Evolutionary conservation across 768 basidiomycete species (phyloP).

Genomic region (Scleroderma citrinum): DNA sequence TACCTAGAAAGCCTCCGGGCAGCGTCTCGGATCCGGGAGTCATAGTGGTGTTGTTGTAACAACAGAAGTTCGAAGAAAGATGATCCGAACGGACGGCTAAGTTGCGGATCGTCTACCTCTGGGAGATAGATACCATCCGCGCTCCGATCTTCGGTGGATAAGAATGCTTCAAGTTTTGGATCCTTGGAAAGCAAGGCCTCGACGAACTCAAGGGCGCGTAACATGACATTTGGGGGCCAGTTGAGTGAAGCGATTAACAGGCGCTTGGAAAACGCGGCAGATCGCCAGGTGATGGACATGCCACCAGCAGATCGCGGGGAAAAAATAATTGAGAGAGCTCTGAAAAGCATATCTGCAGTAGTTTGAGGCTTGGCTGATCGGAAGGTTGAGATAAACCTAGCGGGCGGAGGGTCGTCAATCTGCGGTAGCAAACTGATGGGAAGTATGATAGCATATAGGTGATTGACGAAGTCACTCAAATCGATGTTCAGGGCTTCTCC

Average conservation of each 20-base stretch:
- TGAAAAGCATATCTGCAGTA: conserved; percentile 74
- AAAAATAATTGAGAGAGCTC: conserved; percentile 77
- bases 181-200: conserved; percentile 67
- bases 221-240: conserved; percentile 64
- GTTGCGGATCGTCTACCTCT: conserved; percentile 85
- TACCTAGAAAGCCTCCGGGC: conserved; percentile 53
- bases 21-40: conserved; percentile 61
- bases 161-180: conserved; percentile 72
- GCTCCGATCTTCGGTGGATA: conserved; percentile 82
- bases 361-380: conserved; percentile 29
- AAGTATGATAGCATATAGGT: conserved; percentile 77
- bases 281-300: conserved; percentile 46
- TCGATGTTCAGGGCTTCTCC: conserved; percentile 97
- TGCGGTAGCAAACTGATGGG: conserved; percentile 41
- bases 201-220: conserved; percentile 60
- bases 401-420: conserved; percentile 43
- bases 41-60: conserved; percentile 54
- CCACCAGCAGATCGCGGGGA: conserved; percentile 57
- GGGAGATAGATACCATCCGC: conserved; percentile 81
- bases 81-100: conserved; percentile 76
- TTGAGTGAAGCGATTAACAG: conserved; percentile 67
- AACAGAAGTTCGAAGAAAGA: conserved; percentile 82
- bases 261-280: neutral
- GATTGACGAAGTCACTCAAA: conserved; percentile 74
- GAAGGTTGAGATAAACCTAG: conserved; percentile 16